phyloP scores from a whole-genome alignment of 345 rosid genomes.

The Nasturtium officinale region DNA sequence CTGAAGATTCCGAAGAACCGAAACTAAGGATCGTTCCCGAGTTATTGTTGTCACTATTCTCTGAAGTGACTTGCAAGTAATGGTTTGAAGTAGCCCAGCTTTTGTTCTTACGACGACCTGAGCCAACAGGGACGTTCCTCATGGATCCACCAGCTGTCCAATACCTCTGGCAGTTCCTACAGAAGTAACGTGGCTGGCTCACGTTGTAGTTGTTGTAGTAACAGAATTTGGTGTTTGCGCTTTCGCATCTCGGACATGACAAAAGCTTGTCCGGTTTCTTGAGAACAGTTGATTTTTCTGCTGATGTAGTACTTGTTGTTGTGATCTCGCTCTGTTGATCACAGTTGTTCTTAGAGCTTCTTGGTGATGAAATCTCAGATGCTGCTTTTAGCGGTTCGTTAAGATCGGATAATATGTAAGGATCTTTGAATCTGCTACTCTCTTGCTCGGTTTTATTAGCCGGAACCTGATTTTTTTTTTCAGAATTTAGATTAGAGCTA shows the following conservation, averaged over 20 bases:
- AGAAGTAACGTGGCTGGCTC: conserved; percentile 90
- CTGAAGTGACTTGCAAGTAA: conserved; percentile 40
- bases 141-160: conserved; percentile 94
- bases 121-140: conserved; percentile 83
- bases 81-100: conserved; percentile 48
- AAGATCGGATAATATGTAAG: conserved; percentile 33
- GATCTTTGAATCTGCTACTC: conserved; percentile 23
- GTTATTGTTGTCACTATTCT: conserved; percentile 37
- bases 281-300: conserved; percentile 42
- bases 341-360: conserved; percentile 42
- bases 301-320: conserved; percentile 45
- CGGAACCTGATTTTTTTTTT: background rate
- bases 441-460: conserved; percentile 2
- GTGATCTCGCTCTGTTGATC: conserved; percentile 52
- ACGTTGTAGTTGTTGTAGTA: conserved; percentile 87
- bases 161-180: conserved; percentile 87
- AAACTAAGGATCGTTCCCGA: conserved; percentile 58
- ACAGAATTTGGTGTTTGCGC: conserved; percentile 83
- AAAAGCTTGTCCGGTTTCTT: conserved; percentile 73
- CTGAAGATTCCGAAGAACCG: conserved; percentile 55
- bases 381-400: conserved; percentile 41
- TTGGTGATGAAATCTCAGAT: conserved; percentile 45
- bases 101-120: conserved; percentile 87
- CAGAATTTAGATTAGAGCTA: background rate
- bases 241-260: conserved; percentile 84